Conservation (phyloP, 441 rosid species). For the Aleurites moluccanus region DNA sequence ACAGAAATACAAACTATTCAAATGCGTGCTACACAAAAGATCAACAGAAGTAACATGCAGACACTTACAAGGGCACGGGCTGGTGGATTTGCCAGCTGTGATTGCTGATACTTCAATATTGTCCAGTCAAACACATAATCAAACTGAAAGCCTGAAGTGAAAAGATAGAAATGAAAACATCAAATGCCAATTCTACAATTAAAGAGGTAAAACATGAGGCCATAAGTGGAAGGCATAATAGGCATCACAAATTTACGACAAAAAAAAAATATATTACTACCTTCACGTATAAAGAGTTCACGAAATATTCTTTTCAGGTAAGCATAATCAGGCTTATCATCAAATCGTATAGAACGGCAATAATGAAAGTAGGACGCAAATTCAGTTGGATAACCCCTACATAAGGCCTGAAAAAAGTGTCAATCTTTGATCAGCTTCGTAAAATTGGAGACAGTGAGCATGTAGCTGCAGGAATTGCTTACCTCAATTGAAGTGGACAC, state of each 20-base stretch:
- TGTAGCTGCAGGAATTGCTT: slow-evolving; percentile 9
- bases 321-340: slow-evolving; percentile 93
- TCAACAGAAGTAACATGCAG: slow-evolving; percentile 1
- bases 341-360: slow-evolving; percentile 88
- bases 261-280: slow-evolving; percentile 38
- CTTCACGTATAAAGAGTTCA: slow-evolving; percentile 96
- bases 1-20: slow-evolving; percentile 29
- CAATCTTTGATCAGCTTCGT: not conserved
- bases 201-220: not conserved
- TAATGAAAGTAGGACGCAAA: slow-evolving; percentile 98
- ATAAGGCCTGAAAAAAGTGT: slow-evolving; percentile 55
- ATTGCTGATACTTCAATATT: slow-evolving; percentile 92
- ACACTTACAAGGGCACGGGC: slow-evolving; percentile 60
- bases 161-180: slow-evolving; percentile 6
- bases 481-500: slow-evolving; percentile 89
- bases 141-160: slow-evolving; percentile 78
- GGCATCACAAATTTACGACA: not conserved
- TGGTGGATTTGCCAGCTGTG: slow-evolving; percentile 80
- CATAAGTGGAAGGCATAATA: not conserved
- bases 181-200: slow-evolving; percentile 1
- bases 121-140: slow-evolving; percentile 99
- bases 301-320: slow-evolving; percentile 89
- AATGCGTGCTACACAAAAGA: slow-evolving; percentile 12
- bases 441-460: not conserved
- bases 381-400: slow-evolving; percentile 92